Base-by-base conservation (phyloP, 2,329 filamentous ascomycete genomes). In the Metarhizium rileyi region DNA sequence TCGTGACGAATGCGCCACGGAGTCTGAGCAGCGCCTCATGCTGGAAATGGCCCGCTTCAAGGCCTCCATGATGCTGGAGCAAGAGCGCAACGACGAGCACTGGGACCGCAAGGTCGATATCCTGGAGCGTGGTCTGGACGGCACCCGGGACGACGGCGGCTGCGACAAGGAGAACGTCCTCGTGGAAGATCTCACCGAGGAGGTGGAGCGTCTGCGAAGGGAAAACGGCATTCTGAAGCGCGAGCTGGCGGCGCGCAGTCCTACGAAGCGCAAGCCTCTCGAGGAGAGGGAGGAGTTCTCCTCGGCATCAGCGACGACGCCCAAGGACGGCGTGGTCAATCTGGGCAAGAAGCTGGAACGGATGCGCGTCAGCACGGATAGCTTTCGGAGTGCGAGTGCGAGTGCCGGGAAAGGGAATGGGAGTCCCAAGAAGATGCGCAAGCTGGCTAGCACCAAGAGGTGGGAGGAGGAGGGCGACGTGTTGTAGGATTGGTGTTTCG, bases 1-100 rank as follows among this genome's bases (percentile, higher is more conserved):
- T 27, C 83, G 93, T 22, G 91, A 96, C 61, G 91, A 97, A 57
- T 91, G 90, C 58, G 90, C 83, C 57, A 75, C 72, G 2, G 93
- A 96, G 61, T 94, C 95, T 72, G 93, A 98, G 61, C 73, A 78
- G 52, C 79, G 81, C 10, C 75, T 96, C 44, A 78, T 82, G 20
- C 70, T 83, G 12, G 90, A 96, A 64, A 80, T 87, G 64, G 76
- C 79, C 9, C 76, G 87, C n/a, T 96, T 89, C 86, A 85, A 91
- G 62, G 78, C 77, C 0, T 85, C 81, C 0, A 79, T 90, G 64
- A 85, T 87, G 18, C 80, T 85, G 5, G 90, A 96, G 63, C 78
- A 81, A 53, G 90, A 94, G 58, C 79, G 82, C 42, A 82, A 83
- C 47, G 89, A 95, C 53, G 87, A 87, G 63, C 88, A 94, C 66